A percentile compares a stretch with the other conserved stretches of the same genome.
These are phyloP conservation scores for Penicillium freii DNA, from an alignment of 2,329 filamentous ascomycete species.

Conservation along the genomic window DNA sequence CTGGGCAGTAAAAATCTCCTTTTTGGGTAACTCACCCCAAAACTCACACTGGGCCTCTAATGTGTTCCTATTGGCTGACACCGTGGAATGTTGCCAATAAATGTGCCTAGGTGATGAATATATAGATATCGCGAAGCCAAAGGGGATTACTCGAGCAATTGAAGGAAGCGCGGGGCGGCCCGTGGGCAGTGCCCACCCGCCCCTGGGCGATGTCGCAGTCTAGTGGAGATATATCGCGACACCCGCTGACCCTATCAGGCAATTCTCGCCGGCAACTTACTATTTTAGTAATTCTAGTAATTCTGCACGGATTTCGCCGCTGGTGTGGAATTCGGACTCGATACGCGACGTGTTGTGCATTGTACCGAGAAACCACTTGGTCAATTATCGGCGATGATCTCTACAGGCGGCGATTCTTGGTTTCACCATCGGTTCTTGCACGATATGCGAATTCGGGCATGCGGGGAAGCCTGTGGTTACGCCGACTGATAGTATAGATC, in stretches of 20 bases:
- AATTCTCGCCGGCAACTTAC: not conserved
- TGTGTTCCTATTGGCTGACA: no score
- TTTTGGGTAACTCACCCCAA: no score
- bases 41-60: no score
- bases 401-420: no score
- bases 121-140: no score
- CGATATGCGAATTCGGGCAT: not conserved
- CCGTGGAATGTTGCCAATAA: no score
- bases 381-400: not conserved
- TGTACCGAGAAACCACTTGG: not conserved
- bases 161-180: no score
- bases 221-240: not conserved
- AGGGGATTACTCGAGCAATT: no score
- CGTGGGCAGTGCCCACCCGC: no score
- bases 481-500: not conserved
- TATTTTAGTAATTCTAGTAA: not conserved
- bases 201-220: no score
- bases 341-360: not conserved
- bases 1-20: no score
- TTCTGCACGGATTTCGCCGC: not conserved
- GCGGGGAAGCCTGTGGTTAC: constrained; percentile 1
- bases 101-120: no score
- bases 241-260: not conserved
- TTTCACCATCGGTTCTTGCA: not conserved
- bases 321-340: not conserved